These are phyloP conservation scores for Capronia epimyces DNA, from an alignment of 2,329 filamentous ascomycete genomes.

Conservation along the genomic window DNA sequence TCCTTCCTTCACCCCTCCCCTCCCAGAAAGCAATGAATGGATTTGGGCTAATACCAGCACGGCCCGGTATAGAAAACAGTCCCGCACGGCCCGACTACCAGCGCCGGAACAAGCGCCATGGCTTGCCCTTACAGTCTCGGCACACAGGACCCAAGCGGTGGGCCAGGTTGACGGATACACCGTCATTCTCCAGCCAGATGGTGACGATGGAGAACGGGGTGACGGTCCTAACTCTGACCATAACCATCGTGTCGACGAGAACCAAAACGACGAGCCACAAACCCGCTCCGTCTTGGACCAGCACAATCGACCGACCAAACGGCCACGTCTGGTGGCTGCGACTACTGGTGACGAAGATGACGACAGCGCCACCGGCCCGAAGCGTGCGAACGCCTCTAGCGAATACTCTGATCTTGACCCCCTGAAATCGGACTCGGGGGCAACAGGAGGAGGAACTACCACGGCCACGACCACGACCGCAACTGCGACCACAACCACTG, in stretches of 20 bases:
- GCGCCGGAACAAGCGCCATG: constrained; percentile 9
- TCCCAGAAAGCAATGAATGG: neutral
- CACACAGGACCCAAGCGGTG: constrained; percentile 19
- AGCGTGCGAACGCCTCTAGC: too few relatives aligned
- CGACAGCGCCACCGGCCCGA: too few relatives aligned
- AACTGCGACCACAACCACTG: neutral
- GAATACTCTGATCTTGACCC: too few relatives aligned
- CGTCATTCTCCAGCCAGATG: constrained; percentile 18
- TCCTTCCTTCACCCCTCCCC: too few relatives aligned
- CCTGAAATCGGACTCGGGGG: too few relatives aligned
- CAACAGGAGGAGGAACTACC: too few relatives aligned
- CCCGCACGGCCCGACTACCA: constrained; percentile 3
- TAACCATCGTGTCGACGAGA: neutral
- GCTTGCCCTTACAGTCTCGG: constrained; percentile 23
- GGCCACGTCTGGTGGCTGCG: neutral
- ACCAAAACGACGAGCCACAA: neutral
- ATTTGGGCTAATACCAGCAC: neutral
- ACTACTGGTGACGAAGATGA: too few relatives aligned
- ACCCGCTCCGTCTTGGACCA: neutral
- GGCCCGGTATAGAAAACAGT: constrained; percentile 21
- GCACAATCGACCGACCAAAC: neutral
- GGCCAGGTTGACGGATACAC: constrained; percentile 25
- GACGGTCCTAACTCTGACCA: neutral
- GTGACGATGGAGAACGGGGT: neutral
- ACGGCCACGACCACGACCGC: neutral